Conservation (phyloP, 129 eudicot species). For the Artemisia tridentata region DNA sequence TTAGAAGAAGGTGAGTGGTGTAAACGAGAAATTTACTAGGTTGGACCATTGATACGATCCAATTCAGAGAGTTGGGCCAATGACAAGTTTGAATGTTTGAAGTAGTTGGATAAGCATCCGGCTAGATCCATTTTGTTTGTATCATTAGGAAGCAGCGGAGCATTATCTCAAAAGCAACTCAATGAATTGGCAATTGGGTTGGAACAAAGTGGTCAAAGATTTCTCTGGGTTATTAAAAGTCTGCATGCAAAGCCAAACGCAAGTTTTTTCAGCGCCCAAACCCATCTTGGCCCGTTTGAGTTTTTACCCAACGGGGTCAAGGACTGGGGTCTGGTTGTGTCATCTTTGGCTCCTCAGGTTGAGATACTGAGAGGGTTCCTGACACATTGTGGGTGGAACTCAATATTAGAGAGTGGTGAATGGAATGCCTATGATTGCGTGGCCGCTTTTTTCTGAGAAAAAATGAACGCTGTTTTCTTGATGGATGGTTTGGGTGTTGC, state of each 20-base stretch:
- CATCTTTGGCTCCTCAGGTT: conserved; percentile 28
- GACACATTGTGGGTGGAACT: conserved; percentile 49
- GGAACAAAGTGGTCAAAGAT: too few relatives aligned
- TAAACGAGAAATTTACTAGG: background rate
- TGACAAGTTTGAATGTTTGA: background rate
- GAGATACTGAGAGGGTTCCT: conserved; percentile 37
- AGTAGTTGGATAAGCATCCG: conserved; percentile 12
- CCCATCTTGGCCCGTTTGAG: conserved; percentile 1
- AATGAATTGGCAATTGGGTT: conserved; percentile 7
- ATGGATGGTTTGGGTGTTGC: conserved; percentile 23
- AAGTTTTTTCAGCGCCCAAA: background rate
- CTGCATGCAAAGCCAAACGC: conserved; percentile 7
- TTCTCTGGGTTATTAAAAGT: background rate
- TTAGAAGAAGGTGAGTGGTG: background rate
- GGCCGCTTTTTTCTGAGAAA: conserved; percentile 35
- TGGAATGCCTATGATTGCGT: too few relatives aligned
- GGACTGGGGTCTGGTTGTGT: conserved; percentile 23
- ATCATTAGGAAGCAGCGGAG: background rate
- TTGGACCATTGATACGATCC: conserved; percentile 32
- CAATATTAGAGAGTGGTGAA: conserved; percentile 41
- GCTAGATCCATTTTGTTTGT: conserved; percentile 2
- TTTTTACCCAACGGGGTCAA: conserved; percentile 18
- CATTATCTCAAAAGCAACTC: background rate
- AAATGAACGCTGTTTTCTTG: conserved; percentile 28
- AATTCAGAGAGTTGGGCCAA: background rate